Evolutionary conservation across 345 rosid species (phyloP).

Genomic region (Brassica rapa): DNA sequence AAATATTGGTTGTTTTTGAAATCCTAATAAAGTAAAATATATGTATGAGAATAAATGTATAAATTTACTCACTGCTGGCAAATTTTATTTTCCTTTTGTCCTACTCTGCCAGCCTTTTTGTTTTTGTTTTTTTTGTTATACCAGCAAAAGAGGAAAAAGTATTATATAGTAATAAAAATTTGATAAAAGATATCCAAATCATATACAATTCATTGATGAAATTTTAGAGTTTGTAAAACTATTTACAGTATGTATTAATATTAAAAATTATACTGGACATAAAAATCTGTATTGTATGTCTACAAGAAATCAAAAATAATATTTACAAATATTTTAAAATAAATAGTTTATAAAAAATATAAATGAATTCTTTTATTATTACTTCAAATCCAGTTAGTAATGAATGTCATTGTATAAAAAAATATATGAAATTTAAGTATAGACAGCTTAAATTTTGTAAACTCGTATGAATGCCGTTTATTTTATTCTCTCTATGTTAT

Average conservation of each 20-base stretch:
- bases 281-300: not conserved
- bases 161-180: not conserved
- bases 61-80: not conserved
- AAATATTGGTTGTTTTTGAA: not conserved
- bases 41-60: not conserved
- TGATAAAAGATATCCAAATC: not conserved
- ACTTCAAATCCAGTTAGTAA: not conserved
- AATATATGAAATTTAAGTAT: not conserved
- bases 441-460: not conserved
- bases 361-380: not conserved
- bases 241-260: not conserved
- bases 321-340: not conserved
- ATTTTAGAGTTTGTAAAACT: not conserved
- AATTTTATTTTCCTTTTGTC: not conserved
- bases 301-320: not conserved
- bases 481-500: not conserved
- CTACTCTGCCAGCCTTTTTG: slow-evolving; percentile 1
- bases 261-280: not conserved
- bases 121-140: not conserved
- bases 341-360: not conserved
- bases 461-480: not conserved
- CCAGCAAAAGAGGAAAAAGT: not conserved
- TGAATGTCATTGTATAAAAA: not conserved
- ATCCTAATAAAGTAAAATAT: not conserved
- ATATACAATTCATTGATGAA: not conserved